Conservation (phyloP, 2,329 filamentous ascomycete species). For the Pestalotiopsis sp. region DNA sequence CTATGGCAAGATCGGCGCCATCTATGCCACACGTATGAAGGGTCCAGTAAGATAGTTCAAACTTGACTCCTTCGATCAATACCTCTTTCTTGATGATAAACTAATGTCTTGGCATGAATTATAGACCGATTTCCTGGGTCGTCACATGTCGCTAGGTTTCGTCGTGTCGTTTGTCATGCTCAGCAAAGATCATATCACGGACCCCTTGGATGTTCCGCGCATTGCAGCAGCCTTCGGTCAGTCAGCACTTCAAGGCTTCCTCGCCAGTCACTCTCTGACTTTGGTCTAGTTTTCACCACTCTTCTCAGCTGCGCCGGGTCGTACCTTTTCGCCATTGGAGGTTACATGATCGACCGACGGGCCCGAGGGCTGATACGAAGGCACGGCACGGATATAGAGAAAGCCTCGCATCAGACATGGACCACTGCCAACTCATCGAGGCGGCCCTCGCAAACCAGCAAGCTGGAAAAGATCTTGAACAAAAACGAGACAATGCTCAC, state of each 20-base stretch:
- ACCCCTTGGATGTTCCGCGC: constrained; percentile 22
- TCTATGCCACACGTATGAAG: constrained; percentile 27
- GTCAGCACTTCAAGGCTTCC: background rate
- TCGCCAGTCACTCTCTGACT: background rate
- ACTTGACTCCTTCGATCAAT: background rate
- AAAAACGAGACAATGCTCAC: constrained; percentile 19
- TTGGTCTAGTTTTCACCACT: constrained; percentile 25
- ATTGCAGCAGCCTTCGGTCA: constrained; percentile 29
- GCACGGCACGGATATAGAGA: constrained; percentile 23
- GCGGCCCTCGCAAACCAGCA: constrained; percentile 18
- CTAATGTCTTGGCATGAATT: background rate
- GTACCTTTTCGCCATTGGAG: constrained; percentile 23
- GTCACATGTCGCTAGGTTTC: constrained; percentile 35
- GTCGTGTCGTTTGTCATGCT: constrained; percentile 32
- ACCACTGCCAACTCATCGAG: constrained; percentile 16
- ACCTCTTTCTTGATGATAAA: background rate
- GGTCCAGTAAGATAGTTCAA: constrained; percentile 21
- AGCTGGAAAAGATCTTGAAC: constrained; percentile 16
- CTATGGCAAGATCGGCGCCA: constrained; percentile 16
- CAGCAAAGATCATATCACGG: constrained; percentile 29
- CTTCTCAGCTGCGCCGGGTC: constrained; percentile 25
- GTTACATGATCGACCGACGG: constrained; percentile 24
- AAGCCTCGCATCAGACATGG: constrained; percentile 16
- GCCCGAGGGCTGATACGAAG: constrained; percentile 18
- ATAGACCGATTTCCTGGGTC: constrained; percentile 29